phyloP scores from a whole-genome alignment of 208 protist species.

The Trypanosomatidae sp. region DNA sequence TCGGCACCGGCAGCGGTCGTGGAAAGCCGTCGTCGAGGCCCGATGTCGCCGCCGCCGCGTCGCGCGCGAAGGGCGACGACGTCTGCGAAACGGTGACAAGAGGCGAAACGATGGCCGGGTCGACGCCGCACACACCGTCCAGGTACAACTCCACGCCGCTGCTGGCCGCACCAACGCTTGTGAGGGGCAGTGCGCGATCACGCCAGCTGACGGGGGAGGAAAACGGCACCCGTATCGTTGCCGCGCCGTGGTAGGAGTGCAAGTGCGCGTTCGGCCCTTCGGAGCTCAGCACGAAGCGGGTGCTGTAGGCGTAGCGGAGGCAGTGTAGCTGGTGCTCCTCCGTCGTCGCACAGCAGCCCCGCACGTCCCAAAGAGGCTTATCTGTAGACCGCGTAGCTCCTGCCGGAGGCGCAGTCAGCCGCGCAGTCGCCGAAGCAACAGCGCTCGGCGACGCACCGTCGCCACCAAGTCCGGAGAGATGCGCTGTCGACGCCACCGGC shows the following conservation, averaged over 20 bases:
- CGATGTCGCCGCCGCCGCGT: too few relatives aligned
- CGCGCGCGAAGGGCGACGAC: too few relatives aligned
- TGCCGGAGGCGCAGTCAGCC: too few relatives aligned
- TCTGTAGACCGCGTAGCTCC: too few relatives aligned
- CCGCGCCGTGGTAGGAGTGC: conserved; percentile 45
- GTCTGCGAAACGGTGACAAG: too few relatives aligned
- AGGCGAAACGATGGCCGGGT: too few relatives aligned
- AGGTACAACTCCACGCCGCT: too few relatives aligned
- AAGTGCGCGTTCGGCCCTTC: conserved; percentile 70
- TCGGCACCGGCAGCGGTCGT: too few relatives aligned
- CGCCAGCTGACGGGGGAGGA: conserved; percentile 8
- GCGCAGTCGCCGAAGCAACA: background rate
- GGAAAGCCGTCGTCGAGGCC: too few relatives aligned
- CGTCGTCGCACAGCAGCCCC: conserved; percentile 6
- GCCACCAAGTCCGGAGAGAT: background rate
- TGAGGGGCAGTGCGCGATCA: background rate
- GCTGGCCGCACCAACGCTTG: too few relatives aligned
- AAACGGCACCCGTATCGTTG: conserved; percentile 21
- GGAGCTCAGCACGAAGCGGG: conserved; percentile 37
- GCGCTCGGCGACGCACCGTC: background rate
- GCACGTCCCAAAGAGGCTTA: background rate
- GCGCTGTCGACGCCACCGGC: background rate
- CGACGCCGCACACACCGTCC: too few relatives aligned
- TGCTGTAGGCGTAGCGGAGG: conserved; percentile 25
- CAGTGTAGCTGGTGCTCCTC: conserved; percentile 27